A percentile compares a stretch with the other conserved stretches of the same genome.
phyloP scores from a whole-genome alignment of 805 yeast species.

The Nakazawaea molendinolei region DNA sequence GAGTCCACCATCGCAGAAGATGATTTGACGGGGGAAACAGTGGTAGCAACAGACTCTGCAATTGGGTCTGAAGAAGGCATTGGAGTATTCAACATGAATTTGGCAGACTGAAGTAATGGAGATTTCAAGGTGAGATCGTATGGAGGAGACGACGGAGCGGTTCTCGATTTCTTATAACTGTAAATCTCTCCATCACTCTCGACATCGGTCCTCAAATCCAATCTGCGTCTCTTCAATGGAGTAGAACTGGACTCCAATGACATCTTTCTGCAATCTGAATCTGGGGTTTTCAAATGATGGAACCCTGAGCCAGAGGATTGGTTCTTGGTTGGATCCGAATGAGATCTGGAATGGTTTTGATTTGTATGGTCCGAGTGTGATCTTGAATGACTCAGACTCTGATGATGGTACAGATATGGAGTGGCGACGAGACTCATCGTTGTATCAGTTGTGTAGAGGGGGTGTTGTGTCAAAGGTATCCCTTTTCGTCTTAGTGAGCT shows the following conservation, averaged over 20 bases:
- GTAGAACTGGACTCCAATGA: not conserved
- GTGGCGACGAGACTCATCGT: too few species aligned
- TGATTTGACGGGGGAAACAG: constrained; percentile 21
- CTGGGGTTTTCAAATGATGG: constrained; percentile 8
- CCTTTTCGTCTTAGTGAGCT: too few species aligned
- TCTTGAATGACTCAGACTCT: too few species aligned
- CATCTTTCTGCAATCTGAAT: constrained; percentile 9
- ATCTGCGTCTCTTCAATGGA: constrained; percentile 2
- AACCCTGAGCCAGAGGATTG: not conserved
- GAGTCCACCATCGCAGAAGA: constrained; percentile 10
- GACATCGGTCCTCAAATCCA: constrained; percentile 1
- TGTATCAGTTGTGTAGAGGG: too few species aligned
- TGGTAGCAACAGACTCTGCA: constrained; percentile 14
- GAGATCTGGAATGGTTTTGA: constrained; percentile 22
- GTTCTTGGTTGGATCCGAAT: constrained; percentile 20
- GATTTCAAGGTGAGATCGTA: constrained; percentile 9
- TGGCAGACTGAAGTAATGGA: constrained; percentile 20
- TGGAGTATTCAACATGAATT: constrained; percentile 11
- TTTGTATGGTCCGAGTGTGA: not conserved
- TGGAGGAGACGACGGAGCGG: constrained; percentile 40
- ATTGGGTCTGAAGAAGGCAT: constrained; percentile 5
- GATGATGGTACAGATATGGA: too few species aligned
- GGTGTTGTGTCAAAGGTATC: too few species aligned
- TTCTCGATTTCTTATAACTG: constrained; percentile 30
- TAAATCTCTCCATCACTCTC: not conserved